These are phyloP conservation scores for Speleostelium caveatum DNA, from an alignment of 78 protist genomes.

Conservation along the genomic window DNA sequence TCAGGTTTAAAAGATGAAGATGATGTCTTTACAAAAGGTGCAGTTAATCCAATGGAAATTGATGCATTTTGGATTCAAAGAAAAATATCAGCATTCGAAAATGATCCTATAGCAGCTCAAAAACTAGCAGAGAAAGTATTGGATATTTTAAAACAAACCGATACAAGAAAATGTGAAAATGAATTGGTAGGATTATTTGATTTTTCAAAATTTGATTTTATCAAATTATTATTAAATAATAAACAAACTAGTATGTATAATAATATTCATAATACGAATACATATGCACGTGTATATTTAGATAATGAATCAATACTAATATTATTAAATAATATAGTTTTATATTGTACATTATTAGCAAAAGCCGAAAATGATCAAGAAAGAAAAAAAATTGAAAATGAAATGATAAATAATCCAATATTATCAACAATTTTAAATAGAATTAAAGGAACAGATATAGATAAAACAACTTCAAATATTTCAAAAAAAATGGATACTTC, in stretches of 20 bases:
- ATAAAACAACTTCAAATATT: neutral
- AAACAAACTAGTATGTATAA: constrained; percentile 59
- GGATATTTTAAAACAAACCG: constrained; percentile 27
- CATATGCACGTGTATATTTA: neutral
- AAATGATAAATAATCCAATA: constrained; percentile 81
- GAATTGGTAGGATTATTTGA: constrained; percentile 88
- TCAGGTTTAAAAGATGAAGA: neutral
- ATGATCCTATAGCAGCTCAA: constrained; percentile 81
- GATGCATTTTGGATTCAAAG: constrained; percentile 92
- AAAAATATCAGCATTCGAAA: constrained; percentile 59
- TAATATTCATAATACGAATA: neutral
- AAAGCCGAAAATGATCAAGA: constrained; percentile 86
- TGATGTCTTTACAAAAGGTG: neutral
- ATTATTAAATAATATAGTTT: constrained; percentile 31
- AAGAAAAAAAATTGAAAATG: constrained; percentile 76
- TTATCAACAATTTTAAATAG: constrained; percentile 34
- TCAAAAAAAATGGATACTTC: neutral
- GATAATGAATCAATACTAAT: neutral
- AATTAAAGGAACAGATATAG: constrained; percentile 69
- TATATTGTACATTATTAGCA: constrained; percentile 86
- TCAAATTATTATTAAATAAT: constrained; percentile 74
- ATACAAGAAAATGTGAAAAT: constrained; percentile 86
- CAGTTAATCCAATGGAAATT: constrained; percentile 53
- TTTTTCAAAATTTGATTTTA: constrained; percentile 90
- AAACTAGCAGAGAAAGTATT: constrained; percentile 64